Evolutionary conservation across 148 eudicot genomes (phyloP).

Genomic region (Silene conica): DNA sequence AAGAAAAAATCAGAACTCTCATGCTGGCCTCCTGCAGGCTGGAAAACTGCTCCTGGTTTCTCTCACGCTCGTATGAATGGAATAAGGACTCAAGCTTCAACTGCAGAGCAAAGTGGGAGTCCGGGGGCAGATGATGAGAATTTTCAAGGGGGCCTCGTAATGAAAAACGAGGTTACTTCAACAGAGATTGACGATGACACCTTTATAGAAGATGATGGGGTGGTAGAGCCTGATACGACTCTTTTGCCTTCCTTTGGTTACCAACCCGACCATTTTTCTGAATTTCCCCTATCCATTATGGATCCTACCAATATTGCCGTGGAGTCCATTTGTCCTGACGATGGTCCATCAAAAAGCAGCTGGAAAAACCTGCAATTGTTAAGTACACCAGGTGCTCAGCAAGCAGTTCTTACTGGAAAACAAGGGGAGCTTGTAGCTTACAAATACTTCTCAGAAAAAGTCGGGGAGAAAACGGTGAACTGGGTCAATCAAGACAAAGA

Average conservation of each 20-base stretch:
- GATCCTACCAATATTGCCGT: constrained; percentile 33
- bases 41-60: constrained; percentile 92
- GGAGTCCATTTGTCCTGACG: constrained; percentile 36
- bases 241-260: constrained; percentile 23
- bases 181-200: constrained; percentile 29
- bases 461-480: constrained; percentile 34
- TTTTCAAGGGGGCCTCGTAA: constrained; percentile 6
- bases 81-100: constrained; percentile 20
- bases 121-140: constrained; percentile 12
- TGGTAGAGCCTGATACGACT: constrained; percentile 19
- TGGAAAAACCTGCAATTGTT: constrained; percentile 31
- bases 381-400: constrained; percentile 33
- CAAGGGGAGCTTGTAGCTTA: constrained; percentile 76
- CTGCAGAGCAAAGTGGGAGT: constrained; percentile 20
- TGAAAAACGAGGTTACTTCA: constrained; percentile 9
- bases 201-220: constrained; percentile 33
- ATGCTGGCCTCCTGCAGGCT: constrained; percentile 78
- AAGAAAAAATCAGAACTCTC: constrained; percentile 40
- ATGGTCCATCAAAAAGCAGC: constrained; percentile 22
- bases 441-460: constrained; percentile 46
- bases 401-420: constrained; percentile 56
- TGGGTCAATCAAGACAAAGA: constrained; percentile 81
- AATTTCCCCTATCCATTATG: constrained; percentile 15
- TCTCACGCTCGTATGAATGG: constrained; percentile 20
- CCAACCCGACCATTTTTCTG: constrained; percentile 15